Conservation (phyloP, 306 rosid species). For the Vicia faba region DNA sequence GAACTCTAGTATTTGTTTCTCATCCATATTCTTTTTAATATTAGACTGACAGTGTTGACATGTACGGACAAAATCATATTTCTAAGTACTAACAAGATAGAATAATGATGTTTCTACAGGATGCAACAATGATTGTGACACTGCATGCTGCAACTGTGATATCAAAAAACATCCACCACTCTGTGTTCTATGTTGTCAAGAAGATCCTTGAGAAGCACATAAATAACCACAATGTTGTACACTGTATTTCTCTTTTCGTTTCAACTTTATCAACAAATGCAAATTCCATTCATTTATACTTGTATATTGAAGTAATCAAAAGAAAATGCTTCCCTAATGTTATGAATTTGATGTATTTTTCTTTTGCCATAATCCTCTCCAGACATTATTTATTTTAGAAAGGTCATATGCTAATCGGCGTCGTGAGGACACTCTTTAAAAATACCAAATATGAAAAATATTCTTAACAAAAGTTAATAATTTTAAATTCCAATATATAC, state of each 20-base stretch:
- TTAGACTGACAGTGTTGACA: neutral
- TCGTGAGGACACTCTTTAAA: too few relatives aligned
- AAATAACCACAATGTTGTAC: conserved; percentile 1
- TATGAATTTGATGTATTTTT: neutral
- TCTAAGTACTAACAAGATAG: conserved; percentile 4
- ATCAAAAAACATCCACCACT: conserved; percentile 70
- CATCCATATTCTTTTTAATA: neutral
- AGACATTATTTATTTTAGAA: too few relatives aligned
- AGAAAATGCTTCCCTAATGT: neutral
- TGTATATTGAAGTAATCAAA: neutral
- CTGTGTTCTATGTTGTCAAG: conserved; percentile 76
- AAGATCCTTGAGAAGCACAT: conserved; percentile 47
- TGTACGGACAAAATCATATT: neutral
- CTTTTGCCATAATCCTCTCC: too few relatives aligned
- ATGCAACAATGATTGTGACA: conserved; percentile 84
- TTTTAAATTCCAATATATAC: too few relatives aligned
- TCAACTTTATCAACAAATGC: neutral
- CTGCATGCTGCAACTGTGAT: conserved; percentile 81
- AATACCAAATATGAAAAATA: too few relatives aligned
- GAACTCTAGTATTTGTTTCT: neutral
- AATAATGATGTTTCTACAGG: conserved; percentile 51
- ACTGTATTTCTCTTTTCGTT: neutral
- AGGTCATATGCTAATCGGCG: too few relatives aligned
- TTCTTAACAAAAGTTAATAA: too few relatives aligned
- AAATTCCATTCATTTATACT: conserved; percentile 5